Conservation (phyloP, 495 filamentous ascomycete genomes). For the Ascodesmis nigricans region DNA sequence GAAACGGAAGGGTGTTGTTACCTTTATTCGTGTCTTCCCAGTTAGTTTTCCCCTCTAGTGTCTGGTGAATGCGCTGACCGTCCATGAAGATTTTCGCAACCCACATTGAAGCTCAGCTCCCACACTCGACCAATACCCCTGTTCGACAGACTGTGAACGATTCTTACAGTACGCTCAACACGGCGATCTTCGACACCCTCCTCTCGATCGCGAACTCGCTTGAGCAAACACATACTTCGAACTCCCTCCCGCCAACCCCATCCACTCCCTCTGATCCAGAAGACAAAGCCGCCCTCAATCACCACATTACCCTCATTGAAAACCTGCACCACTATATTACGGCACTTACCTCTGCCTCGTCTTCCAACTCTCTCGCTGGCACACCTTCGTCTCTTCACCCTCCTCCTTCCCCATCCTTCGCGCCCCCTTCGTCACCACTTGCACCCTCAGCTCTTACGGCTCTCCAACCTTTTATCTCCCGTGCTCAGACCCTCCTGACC, state of each 20-base stretch:
- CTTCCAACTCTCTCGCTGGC: too few species aligned
- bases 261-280: conserved; percentile 40
- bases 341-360: too few species aligned
- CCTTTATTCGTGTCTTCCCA: conserved; percentile 82
- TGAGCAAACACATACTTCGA: too few species aligned
- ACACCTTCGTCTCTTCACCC: too few species aligned
- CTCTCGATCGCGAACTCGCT: conserved; percentile 90
- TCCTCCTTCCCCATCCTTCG: too few species aligned
- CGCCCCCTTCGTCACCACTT: too few species aligned
- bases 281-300: conserved; percentile 88
- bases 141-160: conserved; percentile 60
- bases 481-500: too few species aligned
- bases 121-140: conserved; percentile 1
- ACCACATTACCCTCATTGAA: conserved; percentile 89
- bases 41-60: conserved; percentile 12
- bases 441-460: too few species aligned
- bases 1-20: conserved; percentile 89
- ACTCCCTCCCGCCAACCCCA: conserved; percentile 49
- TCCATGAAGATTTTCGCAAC: conserved; percentile 12
- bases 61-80: not conserved
- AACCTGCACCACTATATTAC: conserved; percentile 99
- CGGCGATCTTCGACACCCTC: conserved; percentile 88
- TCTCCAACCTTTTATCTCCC: too few species aligned
- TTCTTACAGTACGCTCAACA: conserved; percentile 73
- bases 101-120: conserved; percentile 21